phyloP scores from a whole-genome alignment of 2,329 filamentous ascomycete genomes.

The Fusarium stilboides region DNA sequence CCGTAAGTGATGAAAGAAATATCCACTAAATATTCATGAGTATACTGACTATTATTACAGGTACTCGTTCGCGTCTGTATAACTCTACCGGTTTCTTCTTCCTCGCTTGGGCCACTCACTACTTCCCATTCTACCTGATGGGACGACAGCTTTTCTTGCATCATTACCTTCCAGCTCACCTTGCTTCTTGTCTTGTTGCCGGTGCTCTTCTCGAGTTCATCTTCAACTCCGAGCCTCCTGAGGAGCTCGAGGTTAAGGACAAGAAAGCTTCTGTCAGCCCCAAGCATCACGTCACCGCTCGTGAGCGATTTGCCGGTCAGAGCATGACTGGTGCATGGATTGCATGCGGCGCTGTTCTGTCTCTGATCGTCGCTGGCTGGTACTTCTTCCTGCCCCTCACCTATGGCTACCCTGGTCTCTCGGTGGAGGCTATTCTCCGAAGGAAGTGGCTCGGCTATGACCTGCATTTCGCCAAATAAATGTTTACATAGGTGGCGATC shows the following conservation, averaged over 20 bases:
- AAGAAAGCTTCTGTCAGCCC: constrained; percentile 62
- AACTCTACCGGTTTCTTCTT: constrained; percentile 99
- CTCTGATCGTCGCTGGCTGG: constrained; percentile 81
- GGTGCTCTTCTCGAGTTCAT: constrained; percentile 95
- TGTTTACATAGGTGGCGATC: constrained; percentile 4
- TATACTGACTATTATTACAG: constrained; percentile 62
- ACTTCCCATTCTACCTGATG: constrained; percentile 98
- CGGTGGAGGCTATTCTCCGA: constrained; percentile 81
- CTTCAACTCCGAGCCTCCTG: constrained; percentile 87
- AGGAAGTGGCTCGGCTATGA: constrained; percentile 98
- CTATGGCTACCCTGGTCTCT: constrained; percentile 92
- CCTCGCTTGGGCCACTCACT: constrained; percentile 97
- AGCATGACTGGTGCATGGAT: constrained; percentile 86
- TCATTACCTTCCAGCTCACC: constrained; percentile 95
- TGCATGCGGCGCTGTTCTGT: constrained; percentile 79
- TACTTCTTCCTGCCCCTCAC: constrained; percentile 95
- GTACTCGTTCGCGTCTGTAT: constrained; percentile 93
- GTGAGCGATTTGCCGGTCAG: constrained; percentile 84
- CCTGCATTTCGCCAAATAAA: constrained; percentile 97
- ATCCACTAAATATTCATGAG: not conserved
- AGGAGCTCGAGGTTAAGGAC: constrained; percentile 66
- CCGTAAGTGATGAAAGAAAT: constrained; percentile 73
- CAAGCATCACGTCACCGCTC: constrained; percentile 80
- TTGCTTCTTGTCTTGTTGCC: constrained; percentile 90
- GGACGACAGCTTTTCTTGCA: constrained; percentile 97